Evolutionary conservation across 176 grass and related monocot species (phyloP).

Genomic region (Hordeum marinum): DNA sequence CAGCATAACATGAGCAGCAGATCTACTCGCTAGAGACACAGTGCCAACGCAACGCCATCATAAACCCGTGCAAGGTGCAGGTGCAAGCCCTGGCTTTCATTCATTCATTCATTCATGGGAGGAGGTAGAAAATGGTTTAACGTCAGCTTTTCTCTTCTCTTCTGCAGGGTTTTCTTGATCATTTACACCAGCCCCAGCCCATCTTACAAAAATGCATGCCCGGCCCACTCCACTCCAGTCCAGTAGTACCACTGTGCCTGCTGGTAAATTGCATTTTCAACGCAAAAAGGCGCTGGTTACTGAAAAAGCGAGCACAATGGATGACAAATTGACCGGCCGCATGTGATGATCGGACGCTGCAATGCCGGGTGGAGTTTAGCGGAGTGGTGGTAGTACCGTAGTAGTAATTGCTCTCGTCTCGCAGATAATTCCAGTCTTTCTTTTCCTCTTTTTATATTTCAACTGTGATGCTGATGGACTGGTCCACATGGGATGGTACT

Average conservation of each 20-base stretch:
- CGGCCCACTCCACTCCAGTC: too few relatives aligned
- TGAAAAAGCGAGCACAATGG: slow-evolving; percentile 11
- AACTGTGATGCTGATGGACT: slow-evolving; percentile 6
- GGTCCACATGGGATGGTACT: slow-evolving; percentile 32
- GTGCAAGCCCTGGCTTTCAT: slow-evolving; percentile 8
- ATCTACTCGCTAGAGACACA: slow-evolving; percentile 13
- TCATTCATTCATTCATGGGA: slow-evolving; percentile 12
- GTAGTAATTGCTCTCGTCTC: neutral
- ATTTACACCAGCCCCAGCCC: neutral
- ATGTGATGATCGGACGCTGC: neutral
- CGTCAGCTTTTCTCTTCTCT: slow-evolving; percentile 22
- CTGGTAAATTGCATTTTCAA: neutral
- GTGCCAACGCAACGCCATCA: slow-evolving; percentile 13
- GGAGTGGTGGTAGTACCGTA: too few relatives aligned
- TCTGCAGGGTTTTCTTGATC: slow-evolving; percentile 5
- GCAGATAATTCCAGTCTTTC: neutral
- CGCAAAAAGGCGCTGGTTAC: neutral
- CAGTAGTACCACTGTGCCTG: neutral
- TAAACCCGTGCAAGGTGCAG: slow-evolving; percentile 18
- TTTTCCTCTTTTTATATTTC: neutral
- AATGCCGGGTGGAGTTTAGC: neutral
- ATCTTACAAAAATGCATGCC: neutral
- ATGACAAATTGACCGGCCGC: slow-evolving; percentile 36
- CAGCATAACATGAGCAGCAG: slow-evolving; percentile 12
- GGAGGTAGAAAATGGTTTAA: slow-evolving; percentile 1